These are phyloP conservation scores for Xylaria sp. DNA, from an alignment of 2,329 filamentous ascomycete species.

Conservation along the genomic window DNA sequence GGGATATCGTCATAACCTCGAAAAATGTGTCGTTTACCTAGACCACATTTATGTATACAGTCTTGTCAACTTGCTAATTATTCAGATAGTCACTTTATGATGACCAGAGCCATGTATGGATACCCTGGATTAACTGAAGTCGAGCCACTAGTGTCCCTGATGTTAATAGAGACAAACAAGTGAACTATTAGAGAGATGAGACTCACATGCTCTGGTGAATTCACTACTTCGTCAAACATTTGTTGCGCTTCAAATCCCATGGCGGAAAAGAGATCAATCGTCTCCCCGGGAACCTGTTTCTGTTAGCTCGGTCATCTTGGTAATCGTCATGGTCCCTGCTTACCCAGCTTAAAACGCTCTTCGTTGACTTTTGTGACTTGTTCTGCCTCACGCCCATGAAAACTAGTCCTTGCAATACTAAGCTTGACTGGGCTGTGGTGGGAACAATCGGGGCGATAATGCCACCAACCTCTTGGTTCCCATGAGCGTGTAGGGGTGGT, in stretches of 20 bases:
- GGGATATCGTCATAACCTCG: neutral
- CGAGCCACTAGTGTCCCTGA: conserved; percentile 42
- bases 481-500: conserved; percentile 71
- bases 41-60: neutral
- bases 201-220: conserved; percentile 51
- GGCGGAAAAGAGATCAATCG: conserved; percentile 46
- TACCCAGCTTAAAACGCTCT: conserved; percentile 84
- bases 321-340: conserved; percentile 51
- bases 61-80: neutral
- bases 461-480: conserved; percentile 72
- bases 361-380: conserved; percentile 78
- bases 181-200: neutral
- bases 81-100: neutral
- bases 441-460: conserved; percentile 84
- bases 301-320: conserved; percentile 42
- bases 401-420: conserved; percentile 80
- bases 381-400: conserved; percentile 85
- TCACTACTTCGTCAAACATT: conserved; percentile 51
- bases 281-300: conserved; percentile 49
- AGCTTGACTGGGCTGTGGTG: conserved; percentile 72
- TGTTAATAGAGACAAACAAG: conserved; percentile 31
- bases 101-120: neutral
- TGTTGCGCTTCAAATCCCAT: conserved; percentile 52
- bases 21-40: neutral
- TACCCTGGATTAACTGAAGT: conserved; percentile 37